Base-by-base conservation (phyloP, 192 early-diverging fungal genomes). In the Allomyces macrogynus region DNA sequence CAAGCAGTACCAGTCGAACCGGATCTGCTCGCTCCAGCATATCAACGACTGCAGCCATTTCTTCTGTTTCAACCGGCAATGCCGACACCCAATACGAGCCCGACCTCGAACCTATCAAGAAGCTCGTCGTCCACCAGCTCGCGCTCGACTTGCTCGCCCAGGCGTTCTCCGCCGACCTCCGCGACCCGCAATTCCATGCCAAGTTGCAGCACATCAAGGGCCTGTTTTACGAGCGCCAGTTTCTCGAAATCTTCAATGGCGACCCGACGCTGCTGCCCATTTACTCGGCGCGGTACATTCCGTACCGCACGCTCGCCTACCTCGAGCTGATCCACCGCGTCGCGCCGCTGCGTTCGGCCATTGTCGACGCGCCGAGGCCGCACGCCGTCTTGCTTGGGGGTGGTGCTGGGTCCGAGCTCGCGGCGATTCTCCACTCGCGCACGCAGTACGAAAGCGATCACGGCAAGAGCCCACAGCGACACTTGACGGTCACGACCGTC, bases 281-380 rank as follows among this genome's bases (percentile, higher is more conserved):
- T 0, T 97, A 97, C 67, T 82, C 86, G n/a, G 87, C 91, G 9
- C 82, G 86, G 43, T 97, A 97, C 74, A 82, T 86, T 25, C 87
- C 91, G 1, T 82, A 84, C 8, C 83, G 93, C 22, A 83, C 92
- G 3, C 68, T 97, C 22, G 91, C 89, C 69, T 97, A 93, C 71
- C 85, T 80, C 61, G 77, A 86, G 62, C 68, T 93, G 42, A 89
- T 92, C 67, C 7, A 40, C 32, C 63, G 69, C 60, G 66, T 68
- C 25, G 67, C 77, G 63, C 67, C 74, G 0, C 67, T 75, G 42
- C 63, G 92, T n/a, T 65, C 78, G 27, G 65, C 43, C 0, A 71
- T 91, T 1, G 67, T 86, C 27, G 64, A n/a, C 22, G 44, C 43
- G 61, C 14, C 24, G 63, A 5, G 64, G 68, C 1, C 72, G 72